phyloP scores from a whole-genome alignment of 257 asterid species.

The Solanum pimpinellifolium region DNA sequence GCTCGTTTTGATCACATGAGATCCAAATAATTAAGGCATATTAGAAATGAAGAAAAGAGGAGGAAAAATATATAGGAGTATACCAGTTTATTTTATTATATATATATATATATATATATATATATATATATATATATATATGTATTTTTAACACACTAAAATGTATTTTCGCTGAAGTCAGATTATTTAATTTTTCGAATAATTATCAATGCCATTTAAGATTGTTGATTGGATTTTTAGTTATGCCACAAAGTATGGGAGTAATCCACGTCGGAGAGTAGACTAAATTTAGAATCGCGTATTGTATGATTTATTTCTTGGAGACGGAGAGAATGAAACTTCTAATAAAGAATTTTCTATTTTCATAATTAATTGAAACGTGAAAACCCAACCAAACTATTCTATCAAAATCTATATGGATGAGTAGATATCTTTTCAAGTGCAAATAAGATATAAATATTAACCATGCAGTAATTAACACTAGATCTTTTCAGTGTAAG shows the following conservation, averaged over 20 bases:
- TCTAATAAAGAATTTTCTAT: rapidly evolving
- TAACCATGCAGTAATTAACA: background rate
- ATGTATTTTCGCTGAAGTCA: background rate
- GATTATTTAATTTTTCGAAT: background rate
- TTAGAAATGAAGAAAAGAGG: background rate
- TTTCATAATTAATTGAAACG: background rate
- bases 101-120: too few species aligned
- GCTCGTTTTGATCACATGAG: background rate
- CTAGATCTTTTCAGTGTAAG: background rate
- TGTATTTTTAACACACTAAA: background rate
- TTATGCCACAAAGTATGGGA: background rate
- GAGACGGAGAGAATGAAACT: too few species aligned
- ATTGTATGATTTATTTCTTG: background rate
- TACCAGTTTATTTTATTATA: background rate
- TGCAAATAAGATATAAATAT: background rate
- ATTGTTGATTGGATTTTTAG: background rate
- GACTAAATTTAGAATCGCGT: background rate
- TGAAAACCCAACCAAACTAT: background rate
- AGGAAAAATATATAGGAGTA: background rate
- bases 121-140: too few species aligned
- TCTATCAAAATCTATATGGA: background rate
- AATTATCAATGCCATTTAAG: background rate
- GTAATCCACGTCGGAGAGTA: too few species aligned
- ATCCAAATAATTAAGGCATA: background rate
- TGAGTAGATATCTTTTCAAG: background rate